Evolutionary conservation across 2,329 filamentous ascomycete species (phyloP).

Genomic region (Hymenoscyphus albidus): DNA sequence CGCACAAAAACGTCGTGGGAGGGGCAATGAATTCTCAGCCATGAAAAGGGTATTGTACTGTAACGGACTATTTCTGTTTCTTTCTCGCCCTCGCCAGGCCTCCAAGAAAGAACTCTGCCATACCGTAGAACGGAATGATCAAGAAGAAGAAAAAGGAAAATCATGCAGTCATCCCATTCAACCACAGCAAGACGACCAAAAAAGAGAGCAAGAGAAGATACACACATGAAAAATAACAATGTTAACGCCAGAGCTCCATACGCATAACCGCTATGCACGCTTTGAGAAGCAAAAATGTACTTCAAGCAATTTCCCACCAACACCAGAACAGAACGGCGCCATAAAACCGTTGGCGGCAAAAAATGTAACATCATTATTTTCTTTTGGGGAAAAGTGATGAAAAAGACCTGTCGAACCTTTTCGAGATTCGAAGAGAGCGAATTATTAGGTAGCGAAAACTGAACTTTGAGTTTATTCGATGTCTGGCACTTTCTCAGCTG

Average conservation of each 20-base stretch:
- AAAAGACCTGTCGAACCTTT: background rate
- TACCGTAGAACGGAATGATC: too few species aligned
- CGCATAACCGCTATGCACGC: conserved; percentile 1
- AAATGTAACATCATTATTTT: background rate
- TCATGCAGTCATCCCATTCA: background rate
- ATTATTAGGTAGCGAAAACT: background rate
- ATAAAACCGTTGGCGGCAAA: background rate
- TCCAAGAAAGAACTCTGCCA: too few species aligned
- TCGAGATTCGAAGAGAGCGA: background rate
- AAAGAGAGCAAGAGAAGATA: background rate
- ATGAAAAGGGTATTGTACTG: too few species aligned
- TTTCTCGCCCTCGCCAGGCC: too few species aligned
- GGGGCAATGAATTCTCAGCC: too few species aligned
- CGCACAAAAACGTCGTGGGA: too few species aligned
- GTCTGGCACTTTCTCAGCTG: conserved; percentile 30
- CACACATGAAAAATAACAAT: background rate
- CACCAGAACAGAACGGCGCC: background rate
- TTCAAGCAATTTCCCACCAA: background rate
- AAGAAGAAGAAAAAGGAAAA: background rate
- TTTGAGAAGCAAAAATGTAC: background rate
- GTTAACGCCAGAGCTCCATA: background rate
- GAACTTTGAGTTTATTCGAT: conserved; percentile 22
- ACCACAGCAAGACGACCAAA: background rate
- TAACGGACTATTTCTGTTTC: too few species aligned
- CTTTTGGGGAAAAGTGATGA: background rate